Conservation (phyloP, 805 yeast genomes). For the Wickerhamomyces hampshirensis region DNA sequence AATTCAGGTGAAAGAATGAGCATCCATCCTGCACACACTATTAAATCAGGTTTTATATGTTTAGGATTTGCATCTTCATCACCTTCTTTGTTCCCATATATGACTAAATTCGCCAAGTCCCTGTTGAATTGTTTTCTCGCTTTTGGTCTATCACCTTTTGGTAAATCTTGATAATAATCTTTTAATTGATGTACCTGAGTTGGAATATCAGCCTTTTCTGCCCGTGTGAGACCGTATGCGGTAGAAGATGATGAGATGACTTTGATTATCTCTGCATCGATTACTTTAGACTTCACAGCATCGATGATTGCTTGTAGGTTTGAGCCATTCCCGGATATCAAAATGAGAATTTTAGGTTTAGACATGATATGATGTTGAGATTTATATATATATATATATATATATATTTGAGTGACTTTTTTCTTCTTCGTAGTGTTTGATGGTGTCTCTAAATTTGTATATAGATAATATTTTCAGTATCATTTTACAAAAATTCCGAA, state of each 20-base stretch:
- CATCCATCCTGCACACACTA: conserved; percentile 99
- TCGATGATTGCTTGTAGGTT: conserved; percentile 93
- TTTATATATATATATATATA: no score
- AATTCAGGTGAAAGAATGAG: conserved; percentile 79
- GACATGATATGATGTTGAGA: conserved; percentile 7
- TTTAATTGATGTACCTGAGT: conserved; percentile 68
- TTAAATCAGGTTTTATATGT: conserved; percentile 65
- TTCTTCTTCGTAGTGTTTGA: no score
- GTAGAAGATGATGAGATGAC: conserved; percentile 82
- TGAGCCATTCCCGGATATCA: conserved; percentile 95
- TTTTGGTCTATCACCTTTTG: conserved; percentile 59
- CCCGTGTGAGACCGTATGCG: conserved; percentile 88
- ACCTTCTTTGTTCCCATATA: conserved; percentile 41
- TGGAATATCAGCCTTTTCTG: conserved; percentile 64
- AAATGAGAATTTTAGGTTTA: conserved; percentile 43
- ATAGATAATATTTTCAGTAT: no score
- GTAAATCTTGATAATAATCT: conserved; percentile 65
- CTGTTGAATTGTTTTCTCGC: conserved; percentile 71
- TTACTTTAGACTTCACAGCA: conserved; percentile 39
- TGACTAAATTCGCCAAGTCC: conserved; percentile 69
- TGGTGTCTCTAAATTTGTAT: no score
- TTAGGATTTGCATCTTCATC: conserved; percentile 12
- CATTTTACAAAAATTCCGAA: no score
- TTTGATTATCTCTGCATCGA: conserved; percentile 49
- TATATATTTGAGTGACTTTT: no score